These are phyloP conservation scores for Calonectria henricotiae DNA, from an alignment of 2,329 filamentous ascomycete genomes.

Conservation along the genomic window DNA sequence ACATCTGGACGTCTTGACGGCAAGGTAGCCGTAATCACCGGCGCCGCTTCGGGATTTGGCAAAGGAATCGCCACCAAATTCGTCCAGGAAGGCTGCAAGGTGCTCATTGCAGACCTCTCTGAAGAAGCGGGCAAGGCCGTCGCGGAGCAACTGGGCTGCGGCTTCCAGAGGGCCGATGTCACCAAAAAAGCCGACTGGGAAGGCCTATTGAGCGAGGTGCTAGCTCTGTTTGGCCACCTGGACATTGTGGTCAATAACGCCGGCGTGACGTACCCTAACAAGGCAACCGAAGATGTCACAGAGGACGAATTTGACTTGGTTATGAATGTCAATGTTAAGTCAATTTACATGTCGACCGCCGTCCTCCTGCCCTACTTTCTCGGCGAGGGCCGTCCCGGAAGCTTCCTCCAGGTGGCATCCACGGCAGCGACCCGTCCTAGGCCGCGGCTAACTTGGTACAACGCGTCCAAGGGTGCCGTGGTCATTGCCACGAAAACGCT, in stretches of 20 bases:
- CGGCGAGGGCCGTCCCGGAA: constrained; percentile 70
- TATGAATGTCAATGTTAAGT: constrained; percentile 80
- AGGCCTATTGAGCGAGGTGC: constrained; percentile 62
- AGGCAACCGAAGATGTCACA: constrained; percentile 76
- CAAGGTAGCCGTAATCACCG: constrained; percentile 65
- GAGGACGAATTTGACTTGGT: constrained; percentile 78
- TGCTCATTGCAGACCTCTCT: constrained; percentile 76
- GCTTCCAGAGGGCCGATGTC: constrained; percentile 67
- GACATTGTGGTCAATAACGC: constrained; percentile 77
- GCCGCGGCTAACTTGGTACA: constrained; percentile 79
- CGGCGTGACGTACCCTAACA: constrained; percentile 73
- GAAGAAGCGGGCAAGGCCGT: constrained; percentile 66
- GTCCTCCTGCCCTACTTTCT: constrained; percentile 76
- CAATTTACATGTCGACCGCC: constrained; percentile 74
- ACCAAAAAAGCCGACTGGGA: constrained; percentile 71
- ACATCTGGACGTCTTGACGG: constrained; percentile 57
- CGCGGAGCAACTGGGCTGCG: constrained; percentile 63
- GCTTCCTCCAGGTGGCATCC: constrained; percentile 78
- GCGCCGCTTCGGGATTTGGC: constrained; percentile 77
- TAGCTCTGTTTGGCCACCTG: constrained; percentile 67
- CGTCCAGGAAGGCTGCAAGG: constrained; percentile 72
- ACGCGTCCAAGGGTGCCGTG: constrained; percentile 78
- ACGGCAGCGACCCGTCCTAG: constrained; percentile 75
- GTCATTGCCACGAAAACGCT: constrained; percentile 73
- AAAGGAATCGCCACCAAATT: constrained; percentile 75